Evolutionary conservation across 2,329 filamentous ascomycete species (phyloP).

Genomic region (Dendryphion nanum): DNA sequence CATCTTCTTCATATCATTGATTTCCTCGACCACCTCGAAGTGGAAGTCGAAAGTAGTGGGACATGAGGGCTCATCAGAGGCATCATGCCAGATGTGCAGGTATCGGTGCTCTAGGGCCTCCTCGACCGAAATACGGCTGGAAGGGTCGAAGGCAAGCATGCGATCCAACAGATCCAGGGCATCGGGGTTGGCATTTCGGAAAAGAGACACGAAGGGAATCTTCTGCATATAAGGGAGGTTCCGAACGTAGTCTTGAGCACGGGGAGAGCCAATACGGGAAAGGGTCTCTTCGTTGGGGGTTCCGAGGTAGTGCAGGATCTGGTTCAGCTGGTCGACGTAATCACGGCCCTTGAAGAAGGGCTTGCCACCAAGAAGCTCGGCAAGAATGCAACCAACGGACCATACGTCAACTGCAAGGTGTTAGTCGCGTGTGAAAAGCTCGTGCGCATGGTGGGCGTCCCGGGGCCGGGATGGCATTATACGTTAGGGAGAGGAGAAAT

Average conservation of each 20-base stretch:
- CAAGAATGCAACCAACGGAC: slow-evolving; percentile 97
- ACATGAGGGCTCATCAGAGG: slow-evolving; percentile 90
- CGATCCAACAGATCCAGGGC: slow-evolving; percentile 92
- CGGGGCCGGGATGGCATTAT: background rate
- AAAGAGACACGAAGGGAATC: slow-evolving; percentile 82
- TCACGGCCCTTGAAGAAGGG: slow-evolving; percentile 99
- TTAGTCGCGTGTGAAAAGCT: too few species aligned
- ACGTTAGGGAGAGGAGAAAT: background rate
- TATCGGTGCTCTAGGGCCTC: slow-evolving; percentile 95
- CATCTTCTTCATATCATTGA: slow-evolving; percentile 93
- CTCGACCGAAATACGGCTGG: slow-evolving; percentile 89
- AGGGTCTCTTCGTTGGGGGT: slow-evolving; percentile 96
- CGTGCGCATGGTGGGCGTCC: too few species aligned
- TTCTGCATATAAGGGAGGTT: slow-evolving; percentile 96
- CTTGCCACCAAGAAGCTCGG: slow-evolving; percentile 89
- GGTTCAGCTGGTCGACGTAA: slow-evolving; percentile 99
- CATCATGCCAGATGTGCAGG: slow-evolving; percentile 97
- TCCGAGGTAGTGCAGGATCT: slow-evolving; percentile 96
- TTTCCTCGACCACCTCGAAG: slow-evolving; percentile 96
- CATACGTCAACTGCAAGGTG: slow-evolving; percentile 80
- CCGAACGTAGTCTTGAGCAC: slow-evolving; percentile 96
- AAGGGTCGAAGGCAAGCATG: slow-evolving; percentile 97
- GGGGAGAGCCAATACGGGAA: slow-evolving; percentile 86
- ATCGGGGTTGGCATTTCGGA: slow-evolving; percentile 93
- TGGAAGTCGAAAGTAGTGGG: slow-evolving; percentile 96